phyloP scores from a whole-genome alignment of 2,329 filamentous ascomycete genomes.

The Coniochaeta pulveracea region DNA sequence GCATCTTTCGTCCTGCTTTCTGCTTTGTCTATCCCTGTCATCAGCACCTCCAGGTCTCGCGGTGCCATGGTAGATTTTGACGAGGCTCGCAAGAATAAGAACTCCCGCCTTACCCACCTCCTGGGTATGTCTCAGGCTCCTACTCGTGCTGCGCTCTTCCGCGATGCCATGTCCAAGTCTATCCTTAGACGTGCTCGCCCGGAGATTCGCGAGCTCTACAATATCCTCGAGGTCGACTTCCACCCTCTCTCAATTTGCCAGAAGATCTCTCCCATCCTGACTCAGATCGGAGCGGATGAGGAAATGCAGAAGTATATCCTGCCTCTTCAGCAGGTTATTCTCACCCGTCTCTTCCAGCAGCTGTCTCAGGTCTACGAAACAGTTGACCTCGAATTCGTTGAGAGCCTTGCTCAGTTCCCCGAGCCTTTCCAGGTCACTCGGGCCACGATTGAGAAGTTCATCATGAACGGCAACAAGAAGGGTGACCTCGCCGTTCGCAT shows the following conservation, averaged over 20 bases:
- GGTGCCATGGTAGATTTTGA: conserved; percentile 95
- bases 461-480: conserved; percentile 99
- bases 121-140: conserved; percentile 87
- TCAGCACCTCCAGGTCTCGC: conserved; percentile 92
- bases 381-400: conserved; percentile 86
- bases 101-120: conserved; percentile 89
- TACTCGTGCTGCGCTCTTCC: conserved; percentile 83
- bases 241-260: conserved; percentile 97
- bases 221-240: conserved; percentile 98
- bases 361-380: conserved; percentile 98
- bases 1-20: conserved; percentile 94
- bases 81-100: conserved; percentile 97
- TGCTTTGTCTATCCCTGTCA: conserved; percentile 94
- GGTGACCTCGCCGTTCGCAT: conserved; percentile 93
- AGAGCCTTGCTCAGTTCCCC: conserved; percentile 88
- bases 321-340: conserved; percentile 94
- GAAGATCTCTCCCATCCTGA: conserved; percentile 94
- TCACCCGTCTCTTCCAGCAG: conserved; percentile 97
- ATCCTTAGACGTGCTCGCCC: conserved; percentile 85
- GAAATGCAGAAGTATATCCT: conserved; percentile 97
- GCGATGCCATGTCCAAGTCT: conserved; percentile 89
- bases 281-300: conserved; percentile 82
- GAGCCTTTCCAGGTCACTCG: conserved; percentile 89
- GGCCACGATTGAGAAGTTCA: conserved; percentile 96
- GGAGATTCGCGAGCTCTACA: conserved; percentile 94